phyloP scores from a whole-genome alignment of 306 rosid genomes.

The Castanea mollissima region DNA sequence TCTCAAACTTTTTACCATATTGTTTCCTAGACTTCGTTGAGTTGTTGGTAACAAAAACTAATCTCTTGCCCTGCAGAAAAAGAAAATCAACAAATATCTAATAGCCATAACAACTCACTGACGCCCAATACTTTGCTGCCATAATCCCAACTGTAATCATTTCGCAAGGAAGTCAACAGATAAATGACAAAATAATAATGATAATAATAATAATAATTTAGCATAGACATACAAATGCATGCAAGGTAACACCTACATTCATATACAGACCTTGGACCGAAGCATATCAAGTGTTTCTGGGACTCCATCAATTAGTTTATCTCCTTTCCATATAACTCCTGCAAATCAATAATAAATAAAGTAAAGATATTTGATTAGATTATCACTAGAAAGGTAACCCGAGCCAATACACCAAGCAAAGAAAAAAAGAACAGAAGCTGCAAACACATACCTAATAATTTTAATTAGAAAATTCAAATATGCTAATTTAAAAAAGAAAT shows the following conservation, averaged over 20 bases:
- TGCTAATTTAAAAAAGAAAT: not conserved
- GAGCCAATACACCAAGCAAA: not conserved
- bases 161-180: not conserved
- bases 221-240: conserved; percentile 5
- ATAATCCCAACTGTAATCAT: not conserved
- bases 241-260: conserved; percentile 15
- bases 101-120: not conserved
- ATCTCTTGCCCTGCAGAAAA: conserved; percentile 73
- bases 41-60: conserved; percentile 97
- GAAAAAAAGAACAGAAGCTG: not conserved
- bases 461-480: not conserved
- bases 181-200: not conserved
- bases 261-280: conserved; percentile 73
- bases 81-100: conserved; percentile 12
- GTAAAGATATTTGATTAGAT: not conserved
- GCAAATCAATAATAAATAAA: conserved; percentile 20
- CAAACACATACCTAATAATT: not conserved
- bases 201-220: not conserved
- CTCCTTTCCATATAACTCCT: conserved; percentile 99
- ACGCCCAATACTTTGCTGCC: not conserved
- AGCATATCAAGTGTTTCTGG: conserved; percentile 95
- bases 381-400: not conserved
- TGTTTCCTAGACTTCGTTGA: conserved; percentile 99
- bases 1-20: conserved; percentile 96
- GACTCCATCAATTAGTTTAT: conserved; percentile 87